Conservation (phyloP, 2,329 filamentous ascomycete genomes). For the Botrytis galanthina region DNA sequence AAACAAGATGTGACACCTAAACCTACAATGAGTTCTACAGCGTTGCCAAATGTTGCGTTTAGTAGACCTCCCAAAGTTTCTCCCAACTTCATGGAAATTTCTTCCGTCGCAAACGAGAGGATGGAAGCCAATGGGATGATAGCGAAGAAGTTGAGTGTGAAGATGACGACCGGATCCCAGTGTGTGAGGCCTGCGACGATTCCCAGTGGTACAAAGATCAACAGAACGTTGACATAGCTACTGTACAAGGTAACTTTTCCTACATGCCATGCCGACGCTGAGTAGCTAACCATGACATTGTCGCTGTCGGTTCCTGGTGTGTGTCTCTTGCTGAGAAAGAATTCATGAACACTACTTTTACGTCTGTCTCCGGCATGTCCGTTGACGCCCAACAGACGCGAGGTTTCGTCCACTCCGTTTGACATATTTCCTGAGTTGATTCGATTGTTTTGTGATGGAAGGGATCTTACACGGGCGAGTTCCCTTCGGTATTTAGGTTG, state of each 20-base stretch:
- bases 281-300: slow-evolving; percentile 28
- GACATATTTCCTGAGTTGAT: background rate
- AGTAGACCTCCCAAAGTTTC: slow-evolving; percentile 55
- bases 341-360: slow-evolving; percentile 28
- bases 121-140: slow-evolving; percentile 54
- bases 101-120: slow-evolving; percentile 43
- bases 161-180: slow-evolving; percentile 53
- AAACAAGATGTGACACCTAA: background rate
- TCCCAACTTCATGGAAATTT: slow-evolving; percentile 52
- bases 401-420: slow-evolving; percentile 25
- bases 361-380: slow-evolving; percentile 18
- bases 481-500: slow-evolving; percentile 25
- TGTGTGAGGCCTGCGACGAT: slow-evolving; percentile 58
- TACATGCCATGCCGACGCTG: slow-evolving; percentile 30
- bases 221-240: slow-evolving; percentile 67
- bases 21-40: slow-evolving; percentile 53
- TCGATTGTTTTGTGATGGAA: background rate
- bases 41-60: slow-evolving; percentile 51
- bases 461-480: slow-evolving; percentile 22
- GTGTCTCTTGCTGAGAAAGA: slow-evolving; percentile 31
- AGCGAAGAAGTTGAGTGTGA: slow-evolving; percentile 58
- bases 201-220: slow-evolving; percentile 75
- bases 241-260: slow-evolving; percentile 36
- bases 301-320: slow-evolving; percentile 36
- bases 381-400: slow-evolving; percentile 27